Evolutionary conservation across 2,329 filamentous ascomycete genomes (phyloP), one percentile per base, ranked within the genome.

Genomic region (Penicillium sp.): DNA sequence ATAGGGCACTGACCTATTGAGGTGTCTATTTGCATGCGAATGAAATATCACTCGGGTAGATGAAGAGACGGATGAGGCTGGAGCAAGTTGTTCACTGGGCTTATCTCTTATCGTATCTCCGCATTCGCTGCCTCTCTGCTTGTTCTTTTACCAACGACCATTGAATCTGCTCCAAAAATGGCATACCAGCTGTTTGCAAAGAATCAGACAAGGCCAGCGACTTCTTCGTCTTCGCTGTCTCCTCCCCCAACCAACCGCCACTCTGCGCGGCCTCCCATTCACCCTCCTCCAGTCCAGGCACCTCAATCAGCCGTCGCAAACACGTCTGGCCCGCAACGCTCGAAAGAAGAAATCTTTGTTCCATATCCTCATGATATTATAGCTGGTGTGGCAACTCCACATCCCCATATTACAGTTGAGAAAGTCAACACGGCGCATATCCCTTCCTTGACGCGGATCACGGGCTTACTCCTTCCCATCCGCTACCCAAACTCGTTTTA

Each of bases 401-500:
- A 77, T 55, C 73, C 80, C 10, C 81, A 84, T 61, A 79, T 86
- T 59, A 77, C 81, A 25, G 73, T 88, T 47, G 76, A 80, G 3
- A 73, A 80, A 3, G 77, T 86, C 50, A 80, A 77, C n/a, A 77
- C 78, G 36, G 76, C 77, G 25, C 80, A 85, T 66, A 76, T 88
- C 38, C 78, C 80, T 21, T 79, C 80, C 8, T 79, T 86, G 68
- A 82, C 81, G 65, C 81, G 82, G 19, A 80, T 88, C 31, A 86
- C 82, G 50, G 76, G 79, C 53, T 73, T 86, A 5, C 78, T 86
- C 2, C 77, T 88, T 1, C 86, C 85, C 7, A 83, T 88, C 56
- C 79, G 82, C 53, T 88, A 88, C 67, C 81, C 83, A 3, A 79
- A 82, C 47, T 79, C 77, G 19, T 88, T 87, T 77, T 88, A 85